A percentile compares a stretch with the other conserved stretches of the same genome.
phyloP scores from a whole-genome alignment of 768 basidiomycete genomes.

The Lactarius tabidus region DNA sequence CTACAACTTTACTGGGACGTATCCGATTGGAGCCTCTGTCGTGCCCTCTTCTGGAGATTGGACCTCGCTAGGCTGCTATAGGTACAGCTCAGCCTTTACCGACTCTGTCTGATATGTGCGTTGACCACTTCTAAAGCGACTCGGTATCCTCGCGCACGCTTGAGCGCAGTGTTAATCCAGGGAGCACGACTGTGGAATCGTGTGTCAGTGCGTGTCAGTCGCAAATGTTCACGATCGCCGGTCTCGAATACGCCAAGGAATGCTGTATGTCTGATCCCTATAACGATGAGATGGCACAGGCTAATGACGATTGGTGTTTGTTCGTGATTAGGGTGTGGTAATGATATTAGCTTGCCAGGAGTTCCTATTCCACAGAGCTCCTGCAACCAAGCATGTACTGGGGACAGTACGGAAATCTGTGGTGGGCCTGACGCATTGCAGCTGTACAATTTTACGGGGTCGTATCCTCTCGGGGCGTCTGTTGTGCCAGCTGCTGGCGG shows the following conservation, averaged over 20 bases:
- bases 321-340: not conserved
- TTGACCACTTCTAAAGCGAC: not conserved
- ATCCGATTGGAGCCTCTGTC: not conserved
- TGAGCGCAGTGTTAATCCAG: conserved; percentile 1
- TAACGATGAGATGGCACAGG: too few relatives aligned
- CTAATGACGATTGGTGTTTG: not conserved
- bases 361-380: not conserved
- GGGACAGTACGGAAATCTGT: not conserved
- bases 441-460: conserved; percentile 5
- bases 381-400: conserved; percentile 2
- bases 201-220: conserved; percentile 1
- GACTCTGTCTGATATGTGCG: not conserved
- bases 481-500: not conserved
- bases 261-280: conserved; percentile 14
- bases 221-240: not conserved
- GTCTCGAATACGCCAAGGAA: conserved; percentile 1
- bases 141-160: not conserved
- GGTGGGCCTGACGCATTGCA: not conserved
- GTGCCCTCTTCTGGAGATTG: not conserved
- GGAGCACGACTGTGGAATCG: not conserved
- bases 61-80: not conserved
- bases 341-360: not conserved
- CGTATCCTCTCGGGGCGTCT: not conserved
- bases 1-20: not conserved
- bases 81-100: not conserved